Percentiles rank a stretch among this genome's conserved stretches.
Evolutionary conservation across 129 eudicot species (phyloP).

Genomic region (Pseudognaphalium luteoalbum): DNA sequence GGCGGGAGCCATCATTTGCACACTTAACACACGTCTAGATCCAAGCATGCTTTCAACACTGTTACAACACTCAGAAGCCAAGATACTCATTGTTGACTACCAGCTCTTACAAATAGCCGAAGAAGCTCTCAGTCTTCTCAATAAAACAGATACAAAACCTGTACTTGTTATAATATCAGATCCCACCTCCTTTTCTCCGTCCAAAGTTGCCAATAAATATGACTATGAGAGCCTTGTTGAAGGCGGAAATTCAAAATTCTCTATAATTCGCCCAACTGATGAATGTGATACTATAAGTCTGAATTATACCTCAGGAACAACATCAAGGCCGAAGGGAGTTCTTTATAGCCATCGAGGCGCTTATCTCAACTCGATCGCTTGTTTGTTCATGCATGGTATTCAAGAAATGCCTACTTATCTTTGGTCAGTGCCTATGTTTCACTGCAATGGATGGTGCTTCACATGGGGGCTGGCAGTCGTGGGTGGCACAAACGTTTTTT

Average conservation of each 20-base stretch:
- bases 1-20: background rate
- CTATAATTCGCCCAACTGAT: background rate
- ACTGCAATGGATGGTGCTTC: background rate
- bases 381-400: background rate
- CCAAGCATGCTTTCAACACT: background rate
- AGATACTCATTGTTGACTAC: background rate
- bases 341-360: background rate
- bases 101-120: background rate
- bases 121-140: background rate
- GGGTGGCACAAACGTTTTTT: background rate
- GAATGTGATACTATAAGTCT: background rate
- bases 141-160: background rate
- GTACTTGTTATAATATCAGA: background rate
- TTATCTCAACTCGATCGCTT: background rate
- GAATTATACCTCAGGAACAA: background rate
- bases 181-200: background rate
- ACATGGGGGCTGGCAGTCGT: background rate
- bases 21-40: background rate
- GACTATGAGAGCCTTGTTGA: background rate
- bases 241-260: background rate
- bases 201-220: background rate
- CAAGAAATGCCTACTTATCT: background rate
- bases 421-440: slow-evolving; percentile 4
- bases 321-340: background rate
- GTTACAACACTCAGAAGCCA: background rate